These are phyloP conservation scores for Phytophthora kernoviae DNA, from an alignment of 352 stramenopile species.

Conservation along the genomic window DNA sequence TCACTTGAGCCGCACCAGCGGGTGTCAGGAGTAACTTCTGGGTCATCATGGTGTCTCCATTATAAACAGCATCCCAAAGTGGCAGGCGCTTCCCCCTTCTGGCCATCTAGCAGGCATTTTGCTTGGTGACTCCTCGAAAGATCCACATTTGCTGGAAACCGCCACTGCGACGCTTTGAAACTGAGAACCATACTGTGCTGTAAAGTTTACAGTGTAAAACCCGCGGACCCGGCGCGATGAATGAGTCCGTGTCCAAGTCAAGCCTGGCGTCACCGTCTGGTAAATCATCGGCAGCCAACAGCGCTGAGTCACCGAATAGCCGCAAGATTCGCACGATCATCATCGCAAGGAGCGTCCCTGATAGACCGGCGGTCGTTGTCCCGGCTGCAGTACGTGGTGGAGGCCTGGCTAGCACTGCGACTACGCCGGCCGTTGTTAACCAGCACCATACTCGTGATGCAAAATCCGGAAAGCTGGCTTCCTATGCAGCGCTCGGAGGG, in stretches of 20 bases:
- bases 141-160: conserved; percentile 26
- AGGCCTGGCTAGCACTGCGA: neutral
- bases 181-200: too few species aligned
- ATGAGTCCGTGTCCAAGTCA: conserved; percentile 45
- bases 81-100: conserved; percentile 43
- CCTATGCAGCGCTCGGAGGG: conserved; percentile 68
- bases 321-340: conserved; percentile 61
- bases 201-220: neutral
- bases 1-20: conserved; percentile 45
- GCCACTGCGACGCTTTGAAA: conserved; percentile 17
- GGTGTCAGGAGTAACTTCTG: conserved; percentile 48
- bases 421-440: conserved; percentile 4
- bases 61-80: conserved; percentile 73
- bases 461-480: conserved; percentile 47
- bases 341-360: conserved; percentile 46
- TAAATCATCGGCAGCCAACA: conserved; percentile 46
- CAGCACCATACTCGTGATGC: conserved; percentile 32
- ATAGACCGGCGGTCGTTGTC: conserved; percentile 13
- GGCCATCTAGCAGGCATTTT: conserved; percentile 37
- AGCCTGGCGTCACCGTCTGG: conserved; percentile 32
- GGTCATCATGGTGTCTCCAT: conserved; percentile 31
- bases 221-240: conserved; percentile 31
- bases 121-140: conserved; percentile 7
- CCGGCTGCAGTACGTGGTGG: conserved; percentile 9
- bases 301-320: conserved; percentile 7